Conservation (phyloP, 163 green algal genomes). For the Scenedesmus sp. region DNA sequence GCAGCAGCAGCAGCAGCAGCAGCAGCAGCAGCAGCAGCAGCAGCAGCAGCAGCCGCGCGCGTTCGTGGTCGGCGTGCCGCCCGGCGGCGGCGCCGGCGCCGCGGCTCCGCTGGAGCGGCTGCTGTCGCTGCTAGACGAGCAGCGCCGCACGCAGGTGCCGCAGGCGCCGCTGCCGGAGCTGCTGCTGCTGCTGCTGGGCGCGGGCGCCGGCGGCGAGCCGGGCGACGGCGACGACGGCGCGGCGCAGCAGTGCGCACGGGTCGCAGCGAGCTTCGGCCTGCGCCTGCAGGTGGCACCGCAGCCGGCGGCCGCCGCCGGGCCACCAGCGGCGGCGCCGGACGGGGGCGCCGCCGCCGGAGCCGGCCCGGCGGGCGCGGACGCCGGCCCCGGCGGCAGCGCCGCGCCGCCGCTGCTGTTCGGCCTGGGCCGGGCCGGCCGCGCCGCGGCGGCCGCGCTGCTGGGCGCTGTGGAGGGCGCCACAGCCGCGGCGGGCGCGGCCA, state of each 20-base stretch:
- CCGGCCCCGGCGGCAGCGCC: conserved; percentile 9
- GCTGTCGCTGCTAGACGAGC: too few relatives aligned
- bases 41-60: neutral
- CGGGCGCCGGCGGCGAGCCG: neutral
- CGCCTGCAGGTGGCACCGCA: conserved; percentile 21
- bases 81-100: neutral
- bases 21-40: neutral
- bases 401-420: conserved; percentile 9
- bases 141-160: too few relatives aligned
- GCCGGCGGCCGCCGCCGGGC: conserved; percentile 4
- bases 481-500: conserved; percentile 9
- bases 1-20: conserved; percentile 15
- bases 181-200: neutral
- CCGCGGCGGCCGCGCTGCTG: conserved; percentile 21
- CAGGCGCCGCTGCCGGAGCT: neutral
- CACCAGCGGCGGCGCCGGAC: neutral
- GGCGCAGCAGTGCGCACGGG: conserved; percentile 3
- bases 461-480: conserved; percentile 15
- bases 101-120: neutral
- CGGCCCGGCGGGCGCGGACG: neutral
- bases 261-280: conserved; percentile 4
- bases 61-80: neutral
- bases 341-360: neutral
- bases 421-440: neutral
- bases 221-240: too few relatives aligned